These are phyloP conservation scores for Phyllosticta ampelicida DNA, from an alignment of 2,329 filamentous ascomycete genomes.

Conservation along the genomic window DNA sequence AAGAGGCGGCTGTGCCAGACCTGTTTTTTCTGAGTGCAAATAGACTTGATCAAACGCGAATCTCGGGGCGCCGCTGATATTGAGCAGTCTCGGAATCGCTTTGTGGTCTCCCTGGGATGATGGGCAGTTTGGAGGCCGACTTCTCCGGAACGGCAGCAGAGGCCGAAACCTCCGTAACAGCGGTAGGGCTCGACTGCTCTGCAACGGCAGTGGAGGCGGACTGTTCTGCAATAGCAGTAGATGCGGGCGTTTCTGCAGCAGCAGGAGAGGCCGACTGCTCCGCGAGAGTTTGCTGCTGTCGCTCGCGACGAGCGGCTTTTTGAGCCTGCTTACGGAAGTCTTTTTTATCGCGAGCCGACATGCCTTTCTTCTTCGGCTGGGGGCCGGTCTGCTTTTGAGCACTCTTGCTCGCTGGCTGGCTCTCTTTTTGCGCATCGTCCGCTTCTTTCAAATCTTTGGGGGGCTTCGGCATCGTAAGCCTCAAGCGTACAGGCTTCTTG, in stretches of 20 bases:
- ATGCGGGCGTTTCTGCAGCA: no score
- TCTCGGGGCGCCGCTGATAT: not conserved
- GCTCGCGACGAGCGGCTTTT: constrained; percentile 31
- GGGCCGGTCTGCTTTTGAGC: constrained; percentile 25
- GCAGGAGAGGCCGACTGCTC: not conserved
- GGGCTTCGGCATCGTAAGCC: constrained; percentile 19
- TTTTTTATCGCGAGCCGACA: constrained; percentile 25
- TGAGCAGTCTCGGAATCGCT: not conserved
- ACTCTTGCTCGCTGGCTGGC: constrained; percentile 13
- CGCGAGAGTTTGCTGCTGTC: constrained; percentile 12
- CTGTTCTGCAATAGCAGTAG: no score
- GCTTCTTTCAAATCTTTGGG: constrained; percentile 23
- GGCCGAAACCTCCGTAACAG: no score
- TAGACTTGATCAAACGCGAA: not conserved
- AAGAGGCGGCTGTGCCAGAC: not conserved
- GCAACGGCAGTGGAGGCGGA: no score
- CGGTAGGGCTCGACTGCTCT: no score
- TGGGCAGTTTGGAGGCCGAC: not conserved
- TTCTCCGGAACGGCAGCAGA: no score
- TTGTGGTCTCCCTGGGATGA: not conserved
- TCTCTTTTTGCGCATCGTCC: constrained; percentile 11
- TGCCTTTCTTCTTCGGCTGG: constrained; percentile 12
- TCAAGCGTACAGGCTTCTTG: constrained; percentile 6
- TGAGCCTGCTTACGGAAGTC: constrained; percentile 32
- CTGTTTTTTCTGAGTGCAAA: not conserved